phyloP scores from a whole-genome alignment of 2,329 filamentous ascomycete genomes.

The Apiospora hydei region DNA sequence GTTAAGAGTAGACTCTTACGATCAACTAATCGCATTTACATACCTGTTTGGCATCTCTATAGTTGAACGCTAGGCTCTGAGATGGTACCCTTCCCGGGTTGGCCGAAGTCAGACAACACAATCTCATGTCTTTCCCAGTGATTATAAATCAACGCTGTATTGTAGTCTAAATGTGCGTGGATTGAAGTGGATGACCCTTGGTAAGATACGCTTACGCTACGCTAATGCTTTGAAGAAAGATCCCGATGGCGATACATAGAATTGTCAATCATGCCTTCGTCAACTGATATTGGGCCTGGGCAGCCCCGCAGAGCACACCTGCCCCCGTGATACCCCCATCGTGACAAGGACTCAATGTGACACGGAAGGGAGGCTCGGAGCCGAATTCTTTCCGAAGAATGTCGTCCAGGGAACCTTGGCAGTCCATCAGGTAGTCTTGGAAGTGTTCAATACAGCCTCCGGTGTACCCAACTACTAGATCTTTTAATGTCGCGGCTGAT shows the following conservation, averaged over 20 bases:
- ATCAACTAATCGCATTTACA: background rate
- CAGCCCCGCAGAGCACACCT: conserved; percentile 63
- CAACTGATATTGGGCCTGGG: conserved; percentile 30
- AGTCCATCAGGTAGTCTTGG: conserved; percentile 74
- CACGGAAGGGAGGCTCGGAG: conserved; percentile 45
- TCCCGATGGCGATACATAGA: background rate
- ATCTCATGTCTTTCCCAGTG: too few species aligned
- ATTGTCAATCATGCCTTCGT: background rate
- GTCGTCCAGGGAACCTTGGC: conserved; percentile 71
- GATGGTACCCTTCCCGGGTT: background rate
- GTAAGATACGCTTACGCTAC: conserved; percentile 13
- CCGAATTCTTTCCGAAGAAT: conserved; percentile 53
- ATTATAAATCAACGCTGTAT: background rate
- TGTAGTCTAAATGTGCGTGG: background rate
- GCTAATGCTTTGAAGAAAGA: conserved; percentile 14
- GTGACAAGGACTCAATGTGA: conserved; percentile 63
- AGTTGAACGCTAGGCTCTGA: background rate
- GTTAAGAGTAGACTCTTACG: too few species aligned
- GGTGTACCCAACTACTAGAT: conserved; percentile 80
- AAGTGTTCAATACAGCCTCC: conserved; percentile 84
- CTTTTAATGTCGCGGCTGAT: conserved; percentile 37
- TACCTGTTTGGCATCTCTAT: too few species aligned
- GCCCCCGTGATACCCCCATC: conserved; percentile 69
- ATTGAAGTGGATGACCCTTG: background rate
- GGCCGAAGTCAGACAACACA: background rate